Percentiles rank a stretch among this genome's conserved stretches.
phyloP scores from a whole-genome alignment of 1,284 basidiomycete species.

The Phaffia rhodozyma region DNA sequence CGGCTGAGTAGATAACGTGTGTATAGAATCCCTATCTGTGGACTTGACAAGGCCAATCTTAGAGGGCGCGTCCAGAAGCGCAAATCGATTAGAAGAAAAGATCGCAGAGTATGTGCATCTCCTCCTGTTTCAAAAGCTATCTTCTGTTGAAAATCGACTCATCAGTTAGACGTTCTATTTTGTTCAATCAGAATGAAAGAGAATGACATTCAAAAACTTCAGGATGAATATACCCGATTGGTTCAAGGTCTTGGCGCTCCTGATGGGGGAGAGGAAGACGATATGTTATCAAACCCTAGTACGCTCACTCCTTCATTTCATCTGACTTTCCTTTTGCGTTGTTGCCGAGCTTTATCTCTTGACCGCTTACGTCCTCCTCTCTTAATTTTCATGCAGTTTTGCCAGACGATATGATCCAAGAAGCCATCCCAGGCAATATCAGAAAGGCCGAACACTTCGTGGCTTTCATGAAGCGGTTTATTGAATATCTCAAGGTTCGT shows the following conservation, averaged over 20 bases:
- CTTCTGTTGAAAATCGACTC: no score
- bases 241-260: conserved; percentile 73
- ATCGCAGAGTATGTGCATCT: conserved; percentile 73
- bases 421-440: conserved; percentile 96
- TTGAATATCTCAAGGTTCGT: conserved; percentile 89
- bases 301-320: conserved; percentile 18
- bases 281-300: conserved; percentile 84
- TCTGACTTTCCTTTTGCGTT: conserved; percentile 2
- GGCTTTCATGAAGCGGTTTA: conserved; percentile 93
- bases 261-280: conserved; percentile 55
- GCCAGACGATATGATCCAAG: conserved; percentile 85
- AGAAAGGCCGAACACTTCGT: conserved; percentile 98
- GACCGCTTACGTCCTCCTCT: background rate
- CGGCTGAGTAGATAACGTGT: conserved; percentile 70
- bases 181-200: conserved; percentile 61
- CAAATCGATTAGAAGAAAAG: conserved; percentile 74
- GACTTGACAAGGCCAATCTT: conserved; percentile 98
- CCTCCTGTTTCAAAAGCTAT: background rate
- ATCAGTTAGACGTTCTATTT: no score
- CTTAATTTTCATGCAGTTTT: conserved; percentile 47
- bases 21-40: conserved; percentile 95
- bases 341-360: conserved; percentile 12
- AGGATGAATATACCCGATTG: conserved; percentile 93
- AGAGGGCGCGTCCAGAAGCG: conserved; percentile 83
- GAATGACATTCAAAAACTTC: conserved; percentile 84